Conservation (phyloP, 176 grass and related monocot genomes). For the Avena eriantha region DNA sequence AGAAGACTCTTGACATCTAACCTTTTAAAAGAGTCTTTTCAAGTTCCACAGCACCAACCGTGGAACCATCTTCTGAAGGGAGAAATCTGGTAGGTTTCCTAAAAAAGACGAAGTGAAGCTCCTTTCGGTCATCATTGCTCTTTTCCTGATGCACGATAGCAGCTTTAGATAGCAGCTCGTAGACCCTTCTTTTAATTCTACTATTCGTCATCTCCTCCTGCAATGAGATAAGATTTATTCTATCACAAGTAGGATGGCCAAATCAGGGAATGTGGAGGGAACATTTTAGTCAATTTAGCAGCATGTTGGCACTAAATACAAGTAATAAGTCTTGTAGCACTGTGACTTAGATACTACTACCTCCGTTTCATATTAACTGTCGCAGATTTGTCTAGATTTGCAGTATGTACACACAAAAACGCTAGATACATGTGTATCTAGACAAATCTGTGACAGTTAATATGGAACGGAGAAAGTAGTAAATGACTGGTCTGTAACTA, state of each 20-base stretch:
- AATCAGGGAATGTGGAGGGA: background rate
- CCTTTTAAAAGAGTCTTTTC: conserved; percentile 84
- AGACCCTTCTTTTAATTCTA: conserved; percentile 80
- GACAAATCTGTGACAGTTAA: too few relatives aligned
- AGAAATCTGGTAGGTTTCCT: conserved; percentile 77
- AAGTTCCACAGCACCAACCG: conserved; percentile 59
- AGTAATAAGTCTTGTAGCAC: conserved; percentile 1
- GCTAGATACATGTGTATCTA: too few relatives aligned
- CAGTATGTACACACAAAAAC: too few relatives aligned
- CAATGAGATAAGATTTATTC: conserved; percentile 35
- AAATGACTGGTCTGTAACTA: conserved; percentile 1
- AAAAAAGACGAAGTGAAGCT: conserved; percentile 87
- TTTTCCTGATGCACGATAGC: conserved; percentile 39
- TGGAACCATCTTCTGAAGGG: conserved; percentile 58
- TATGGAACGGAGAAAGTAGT: background rate
- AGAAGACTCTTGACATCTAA: conserved; percentile 39
- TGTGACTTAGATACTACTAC: background rate
- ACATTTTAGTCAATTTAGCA: conserved; percentile 20
- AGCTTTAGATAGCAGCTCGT: conserved; percentile 80
- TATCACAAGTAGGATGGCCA: conserved; percentile 21
- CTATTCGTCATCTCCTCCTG: conserved; percentile 85
- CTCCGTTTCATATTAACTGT: too few relatives aligned
- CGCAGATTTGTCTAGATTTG: too few relatives aligned
- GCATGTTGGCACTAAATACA: background rate
- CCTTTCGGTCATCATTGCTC: conserved; percentile 47